A percentile compares a stretch with the other conserved stretches of the same genome.
phyloP scores from a whole-genome alignment of 768 basidiomycete species.

The Podaxis sp. region DNA sequence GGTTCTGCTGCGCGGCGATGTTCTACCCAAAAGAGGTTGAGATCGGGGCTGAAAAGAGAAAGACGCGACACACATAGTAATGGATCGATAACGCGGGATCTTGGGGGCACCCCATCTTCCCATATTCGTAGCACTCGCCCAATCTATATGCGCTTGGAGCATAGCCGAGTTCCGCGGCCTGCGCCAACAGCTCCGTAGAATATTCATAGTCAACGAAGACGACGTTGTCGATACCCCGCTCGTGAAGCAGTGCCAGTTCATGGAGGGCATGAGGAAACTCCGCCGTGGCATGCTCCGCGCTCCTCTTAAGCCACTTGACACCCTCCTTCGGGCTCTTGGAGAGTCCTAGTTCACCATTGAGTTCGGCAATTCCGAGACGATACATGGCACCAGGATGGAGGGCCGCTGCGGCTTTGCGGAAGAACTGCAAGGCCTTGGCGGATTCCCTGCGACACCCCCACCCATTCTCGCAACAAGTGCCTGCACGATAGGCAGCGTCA shows the following conservation, averaged over 20 bases:
- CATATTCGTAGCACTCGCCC: conserved; percentile 99
- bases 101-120: conserved; percentile 97
- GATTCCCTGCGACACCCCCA: conserved; percentile 96
- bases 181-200: conserved; percentile 89
- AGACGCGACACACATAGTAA: conserved; percentile 82
- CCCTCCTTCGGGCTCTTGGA: conserved; percentile 91
- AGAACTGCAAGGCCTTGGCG: conserved; percentile 90
- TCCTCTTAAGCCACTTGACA: conserved; percentile 97
- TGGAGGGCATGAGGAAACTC: conserved; percentile 97
- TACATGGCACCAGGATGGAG: conserved; percentile 96
- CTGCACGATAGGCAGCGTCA: conserved; percentile 92
- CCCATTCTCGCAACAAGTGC: conserved; percentile 97
- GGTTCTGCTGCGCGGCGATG: conserved; percentile 96
- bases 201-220: conserved; percentile 97
- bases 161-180: conserved; percentile 94
- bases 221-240: conserved; percentile 97
- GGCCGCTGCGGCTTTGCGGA: conserved; percentile 88
- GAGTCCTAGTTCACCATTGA: conserved; percentile 92
- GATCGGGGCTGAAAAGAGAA: conserved; percentile 7
- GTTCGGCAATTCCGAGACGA: conserved; percentile 91
- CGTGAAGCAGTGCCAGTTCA: conserved; percentile 91
- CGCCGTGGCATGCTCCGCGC: conserved; percentile 90
- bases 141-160: conserved; percentile 94
- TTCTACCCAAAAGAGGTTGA: conserved; percentile 54
- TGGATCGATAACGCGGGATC: conserved; percentile 97